phyloP scores from a whole-genome alignment of 768 basidiomycete genomes.

The Suillus brevipes region DNA sequence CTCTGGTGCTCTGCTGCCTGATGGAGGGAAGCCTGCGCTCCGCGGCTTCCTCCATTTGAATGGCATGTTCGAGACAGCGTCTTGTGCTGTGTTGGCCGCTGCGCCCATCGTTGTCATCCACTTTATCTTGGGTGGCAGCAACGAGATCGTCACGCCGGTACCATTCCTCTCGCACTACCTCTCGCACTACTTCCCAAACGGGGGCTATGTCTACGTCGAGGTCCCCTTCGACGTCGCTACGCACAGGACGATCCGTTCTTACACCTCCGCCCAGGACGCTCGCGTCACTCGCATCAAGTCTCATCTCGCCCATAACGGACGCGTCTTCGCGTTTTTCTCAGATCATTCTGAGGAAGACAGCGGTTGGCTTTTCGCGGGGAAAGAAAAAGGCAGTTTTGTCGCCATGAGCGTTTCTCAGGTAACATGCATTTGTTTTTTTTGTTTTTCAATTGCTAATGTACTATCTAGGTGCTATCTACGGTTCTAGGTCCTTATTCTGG shows the following conservation, averaged over 20 bases:
- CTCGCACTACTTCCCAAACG: not conserved
- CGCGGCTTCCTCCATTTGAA: not conserved
- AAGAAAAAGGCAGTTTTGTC: not conserved
- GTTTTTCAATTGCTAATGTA: not conserved
- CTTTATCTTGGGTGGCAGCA: not conserved
- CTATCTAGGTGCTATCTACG: not conserved
- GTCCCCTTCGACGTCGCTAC: not conserved
- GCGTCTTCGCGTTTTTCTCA: not conserved
- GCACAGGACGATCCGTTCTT: not conserved
- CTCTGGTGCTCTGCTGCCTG: not conserved
- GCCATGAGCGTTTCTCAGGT: not conserved
- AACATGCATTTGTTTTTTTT: not conserved
- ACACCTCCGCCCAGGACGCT: not conserved
- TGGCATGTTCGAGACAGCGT: not conserved
- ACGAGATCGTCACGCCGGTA: not conserved
- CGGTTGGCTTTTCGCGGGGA: not conserved
- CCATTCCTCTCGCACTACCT: not conserved
- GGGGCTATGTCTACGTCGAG: not conserved
- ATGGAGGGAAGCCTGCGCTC: not conserved
- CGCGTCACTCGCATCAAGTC: not conserved
- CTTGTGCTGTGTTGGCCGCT: not conserved
- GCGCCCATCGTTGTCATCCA: not conserved
- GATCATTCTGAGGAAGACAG: not conserved
- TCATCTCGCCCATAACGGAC: not conserved
- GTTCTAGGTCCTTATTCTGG: not conserved